Percentiles rank a stretch among this genome's conserved stretches.
phyloP scores from a whole-genome alignment of 2,329 filamentous ascomycete species.

The Elsinoe fawcettii region DNA sequence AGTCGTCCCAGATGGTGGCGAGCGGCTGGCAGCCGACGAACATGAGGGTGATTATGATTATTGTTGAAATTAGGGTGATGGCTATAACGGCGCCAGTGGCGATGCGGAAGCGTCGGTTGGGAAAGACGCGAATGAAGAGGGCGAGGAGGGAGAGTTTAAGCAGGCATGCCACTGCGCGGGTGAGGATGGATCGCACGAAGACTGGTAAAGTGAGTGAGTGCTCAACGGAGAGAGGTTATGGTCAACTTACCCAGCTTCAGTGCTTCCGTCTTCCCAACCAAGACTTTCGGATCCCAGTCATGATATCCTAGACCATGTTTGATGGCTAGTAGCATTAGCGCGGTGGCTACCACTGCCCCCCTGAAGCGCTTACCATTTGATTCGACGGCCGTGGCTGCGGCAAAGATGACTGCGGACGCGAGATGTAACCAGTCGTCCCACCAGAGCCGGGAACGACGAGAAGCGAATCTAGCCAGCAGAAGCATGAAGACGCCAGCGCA shows the following conservation, averaged over 20 bases:
- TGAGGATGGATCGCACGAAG: not conserved
- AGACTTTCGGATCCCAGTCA: not conserved
- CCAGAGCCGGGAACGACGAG: not conserved
- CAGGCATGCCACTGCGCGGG: not conserved
- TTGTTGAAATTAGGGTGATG: not conserved
- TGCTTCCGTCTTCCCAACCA: not conserved
- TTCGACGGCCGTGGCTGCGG: not conserved
- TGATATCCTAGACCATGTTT: not conserved
- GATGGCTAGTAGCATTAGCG: not conserved
- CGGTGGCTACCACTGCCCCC: too few species aligned
- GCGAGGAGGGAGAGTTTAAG: not conserved
- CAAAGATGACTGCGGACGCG: not conserved
- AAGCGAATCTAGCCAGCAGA: not conserved
- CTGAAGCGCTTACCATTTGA: not conserved
- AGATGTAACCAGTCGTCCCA: slow-evolving; percentile 3
- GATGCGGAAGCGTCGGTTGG: not conserved
- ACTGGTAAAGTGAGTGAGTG: not conserved
- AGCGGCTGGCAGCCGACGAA: not conserved
- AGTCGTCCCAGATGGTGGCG: not conserved
- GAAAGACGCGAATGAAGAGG: not conserved
- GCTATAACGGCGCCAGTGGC: not conserved
- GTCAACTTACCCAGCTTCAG: not conserved
- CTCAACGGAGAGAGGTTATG: too few species aligned
- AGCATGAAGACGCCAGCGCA: not conserved
- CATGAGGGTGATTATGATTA: not conserved